Conservation (phyloP, 1,284 basidiomycete genomes). For the Pseudozyma hubeiensis region DNA sequence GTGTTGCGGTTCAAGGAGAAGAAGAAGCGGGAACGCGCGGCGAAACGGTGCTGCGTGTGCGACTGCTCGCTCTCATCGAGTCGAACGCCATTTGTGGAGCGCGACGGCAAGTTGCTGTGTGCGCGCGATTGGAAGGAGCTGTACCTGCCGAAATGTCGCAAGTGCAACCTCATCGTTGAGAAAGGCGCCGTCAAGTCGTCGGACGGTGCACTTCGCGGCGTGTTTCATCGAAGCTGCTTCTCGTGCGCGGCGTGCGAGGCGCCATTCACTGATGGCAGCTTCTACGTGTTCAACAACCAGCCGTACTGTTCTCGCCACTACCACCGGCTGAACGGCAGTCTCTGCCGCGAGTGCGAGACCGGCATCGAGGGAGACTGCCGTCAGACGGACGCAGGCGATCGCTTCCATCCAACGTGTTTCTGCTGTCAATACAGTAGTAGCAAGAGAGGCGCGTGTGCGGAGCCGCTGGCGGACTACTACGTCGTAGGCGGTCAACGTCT, state of each 20-base stretch:
- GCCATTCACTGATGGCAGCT: constrained; percentile 52
- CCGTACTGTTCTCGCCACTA: constrained; percentile 60
- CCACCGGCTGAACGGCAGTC: constrained; percentile 50
- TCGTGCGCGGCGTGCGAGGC: constrained; percentile 57
- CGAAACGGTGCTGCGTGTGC: constrained; percentile 52
- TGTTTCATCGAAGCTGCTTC: constrained; percentile 56
- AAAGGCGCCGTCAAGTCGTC: constrained; percentile 55
- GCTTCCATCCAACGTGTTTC: constrained; percentile 57
- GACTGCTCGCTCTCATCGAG: constrained; percentile 50
- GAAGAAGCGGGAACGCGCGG: constrained; percentile 31
- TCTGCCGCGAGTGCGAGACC: constrained; percentile 50
- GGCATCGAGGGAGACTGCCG: constrained; percentile 62
- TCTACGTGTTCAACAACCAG: constrained; percentile 58
- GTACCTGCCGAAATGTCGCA: constrained; percentile 59
- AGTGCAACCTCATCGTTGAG: constrained; percentile 52
- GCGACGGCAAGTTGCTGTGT: constrained; percentile 56
- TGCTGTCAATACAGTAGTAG: constrained; percentile 49
- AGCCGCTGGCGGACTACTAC: constrained; percentile 46
- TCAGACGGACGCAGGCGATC: constrained; percentile 57
- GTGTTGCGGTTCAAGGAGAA: constrained; percentile 33
- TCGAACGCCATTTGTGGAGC: constrained; percentile 53
- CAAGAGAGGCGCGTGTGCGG: constrained; percentile 26
- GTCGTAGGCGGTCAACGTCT: constrained; percentile 44
- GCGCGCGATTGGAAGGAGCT: constrained; percentile 58
- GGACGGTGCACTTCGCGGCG: constrained; percentile 57